phyloP scores from a whole-genome alignment of 306 rosid species.

The Glycine soja region DNA sequence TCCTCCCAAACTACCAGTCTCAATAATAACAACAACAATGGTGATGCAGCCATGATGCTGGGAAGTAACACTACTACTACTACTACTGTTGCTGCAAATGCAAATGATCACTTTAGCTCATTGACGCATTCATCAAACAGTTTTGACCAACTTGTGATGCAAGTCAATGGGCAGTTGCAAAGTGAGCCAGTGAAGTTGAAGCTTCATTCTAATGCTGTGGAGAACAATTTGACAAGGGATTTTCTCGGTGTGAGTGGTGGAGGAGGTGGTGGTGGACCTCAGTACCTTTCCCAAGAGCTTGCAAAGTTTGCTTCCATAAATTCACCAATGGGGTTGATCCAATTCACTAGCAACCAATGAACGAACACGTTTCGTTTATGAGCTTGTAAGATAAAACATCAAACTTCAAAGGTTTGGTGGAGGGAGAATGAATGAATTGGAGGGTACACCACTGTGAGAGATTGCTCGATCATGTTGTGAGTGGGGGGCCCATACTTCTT shows the following conservation, averaged over 20 bases:
- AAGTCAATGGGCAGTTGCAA: slow-evolving; percentile 42
- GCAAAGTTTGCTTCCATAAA: slow-evolving; percentile 68
- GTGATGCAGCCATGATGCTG: slow-evolving; percentile 28
- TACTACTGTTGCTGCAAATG: neutral
- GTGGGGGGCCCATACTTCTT: slow-evolving; percentile 55
- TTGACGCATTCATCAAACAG: slow-evolving; percentile 54
- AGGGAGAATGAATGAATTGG: neutral
- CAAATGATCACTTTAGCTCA: slow-evolving; percentile 18
- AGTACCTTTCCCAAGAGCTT: slow-evolving; percentile 64
- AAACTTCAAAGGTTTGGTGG: slow-evolving; percentile 20
- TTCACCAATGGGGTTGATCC: slow-evolving; percentile 70
- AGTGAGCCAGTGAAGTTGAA: slow-evolving; percentile 47
- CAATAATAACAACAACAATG: slow-evolving; percentile 35
- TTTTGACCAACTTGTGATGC: slow-evolving; percentile 58
- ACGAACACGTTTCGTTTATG: neutral
- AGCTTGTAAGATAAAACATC: slow-evolving; percentile 10
- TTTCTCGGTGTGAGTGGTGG: slow-evolving; percentile 78
- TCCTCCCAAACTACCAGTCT: slow-evolving; percentile 51
- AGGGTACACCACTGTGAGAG: neutral
- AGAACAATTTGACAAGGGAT: slow-evolving; percentile 76
- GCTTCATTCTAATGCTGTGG: slow-evolving; percentile 46
- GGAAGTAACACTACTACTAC: slow-evolving; percentile 12
- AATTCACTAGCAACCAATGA: slow-evolving; percentile 67
- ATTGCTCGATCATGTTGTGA: neutral
- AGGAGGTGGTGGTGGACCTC: slow-evolving; percentile 45